Conservation (phyloP, 768 basidiomycete genomes). For the Pluteus cervinus region DNA sequence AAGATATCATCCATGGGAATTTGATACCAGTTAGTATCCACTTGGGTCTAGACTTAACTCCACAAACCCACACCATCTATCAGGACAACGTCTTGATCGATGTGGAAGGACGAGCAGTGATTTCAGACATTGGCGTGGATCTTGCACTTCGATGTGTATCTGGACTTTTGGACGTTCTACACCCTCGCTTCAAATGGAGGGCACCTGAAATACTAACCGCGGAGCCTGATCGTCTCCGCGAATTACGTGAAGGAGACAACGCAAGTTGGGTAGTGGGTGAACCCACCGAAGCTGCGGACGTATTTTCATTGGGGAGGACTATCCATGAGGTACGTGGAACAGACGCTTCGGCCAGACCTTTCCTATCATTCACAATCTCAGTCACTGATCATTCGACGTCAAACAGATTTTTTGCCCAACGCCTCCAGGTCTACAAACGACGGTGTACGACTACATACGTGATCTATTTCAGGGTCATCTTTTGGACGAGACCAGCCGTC, state of each 20-base stretch:
- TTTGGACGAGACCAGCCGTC: no score
- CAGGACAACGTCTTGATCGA: slow-evolving; percentile 24
- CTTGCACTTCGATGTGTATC: slow-evolving; percentile 16
- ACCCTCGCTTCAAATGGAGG: slow-evolving; percentile 22
- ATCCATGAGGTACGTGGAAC: slow-evolving; percentile 17
- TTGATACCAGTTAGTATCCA: slow-evolving; percentile 14
- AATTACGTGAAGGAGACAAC: no score
- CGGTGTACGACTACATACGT: no score
- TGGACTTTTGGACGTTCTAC: slow-evolving; percentile 17
- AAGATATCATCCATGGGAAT: slow-evolving; percentile 20
- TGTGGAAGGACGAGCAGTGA: slow-evolving; percentile 12
- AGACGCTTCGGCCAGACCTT: not conserved
- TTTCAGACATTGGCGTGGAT: slow-evolving; percentile 23
- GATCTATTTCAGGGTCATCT: no score
- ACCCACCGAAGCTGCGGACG: slow-evolving; percentile 14
- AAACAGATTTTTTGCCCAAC: no score
- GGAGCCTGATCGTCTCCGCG: no score
- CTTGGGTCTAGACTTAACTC: not conserved
- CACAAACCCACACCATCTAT: not conserved
- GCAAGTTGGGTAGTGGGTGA: slow-evolving; percentile 1
- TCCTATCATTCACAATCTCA: no score
- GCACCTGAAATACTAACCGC: slow-evolving; percentile 25
- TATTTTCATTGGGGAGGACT: slow-evolving; percentile 23
- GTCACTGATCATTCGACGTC: no score
- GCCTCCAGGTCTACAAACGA: no score